Base-by-base conservation (phyloP, 192 early-diverging fungal species). In the Rhizophagus clarus region DNA sequence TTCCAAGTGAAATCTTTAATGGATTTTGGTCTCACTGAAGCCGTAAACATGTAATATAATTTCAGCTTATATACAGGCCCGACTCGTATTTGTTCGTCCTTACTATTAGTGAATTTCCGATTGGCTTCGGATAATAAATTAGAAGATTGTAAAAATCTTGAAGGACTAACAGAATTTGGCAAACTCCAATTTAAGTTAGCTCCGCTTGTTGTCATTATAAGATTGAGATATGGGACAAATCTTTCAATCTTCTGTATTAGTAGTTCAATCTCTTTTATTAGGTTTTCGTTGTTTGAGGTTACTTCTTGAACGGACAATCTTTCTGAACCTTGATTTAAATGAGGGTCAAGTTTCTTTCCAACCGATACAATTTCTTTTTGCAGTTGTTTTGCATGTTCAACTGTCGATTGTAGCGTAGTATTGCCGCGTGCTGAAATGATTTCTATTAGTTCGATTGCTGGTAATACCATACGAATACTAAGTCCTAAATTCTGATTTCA, bases 1-100 rank as follows among this genome's bases (percentile, higher is more conserved):
- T 94, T 94, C 94, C 94, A 95, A 3, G 94, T 95, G 72, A 90
- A 92, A 22, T 93, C 92, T 6, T 81, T 67, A 42, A 83, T 85
- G 7, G 87, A 81, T 73, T 89, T 89, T 17, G 90, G 87, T 4
- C 93, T 79, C 0, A 91, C 88, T 10, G 91, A 92, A 1, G 85
- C 90, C 10, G 87, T 82, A 82, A 95, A 95, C 76, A 95, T 76
- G 4, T 88, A 90, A 81, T 94, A 95, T 37, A 95, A 79, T 4
- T 85, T 88, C 24, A 92, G 75, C 1, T 72, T 74, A 79, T 93
- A 93, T 5, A 72, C 70, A 42, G 83, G 70, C 0, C 88, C 87
- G 14, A 89, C 76, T 22, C 64, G 76, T 20, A 66, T 67, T 49
- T 45, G 22, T 45, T 64, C 22, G 0, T 29, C 37, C 2, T 40